Evolutionary conservation across 805 yeast species (phyloP), one percentile per base, ranked within the genome.

Genomic region (Candida insectorum): DNA sequence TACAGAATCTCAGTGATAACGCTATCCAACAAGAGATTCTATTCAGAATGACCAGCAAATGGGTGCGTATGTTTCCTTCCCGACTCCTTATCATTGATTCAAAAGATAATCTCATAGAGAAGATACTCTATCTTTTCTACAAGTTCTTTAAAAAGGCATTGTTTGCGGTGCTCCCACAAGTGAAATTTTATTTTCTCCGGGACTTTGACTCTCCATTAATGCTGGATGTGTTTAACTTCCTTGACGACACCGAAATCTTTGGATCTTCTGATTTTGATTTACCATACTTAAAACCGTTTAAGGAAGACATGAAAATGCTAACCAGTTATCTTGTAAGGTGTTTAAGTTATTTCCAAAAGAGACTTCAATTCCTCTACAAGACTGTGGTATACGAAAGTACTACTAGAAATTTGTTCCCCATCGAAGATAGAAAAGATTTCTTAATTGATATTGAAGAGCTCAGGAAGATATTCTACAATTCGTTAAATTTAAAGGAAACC

Each of bases 191-290:
- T 44, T 62, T 58, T 34, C 38, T 65, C 8, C 39, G 69, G 17
- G 71, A 65, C 44, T 64, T 65, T 39, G 69, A 62, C 39, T 48
- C 57, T 32, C 69, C 71, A 2, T 49, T 65, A 33, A 62, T 62
- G 62, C 39, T 58, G 26, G 69, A 65, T 31, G 60, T 63, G 4
- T 58, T 53, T 31, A 46, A 41, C 8, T 36, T 35, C 24, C 40
- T 44, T 14, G 39, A 49, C 15, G 65, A 56, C 31, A 36, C 36
- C 6, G 54, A 52, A 14, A 49, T 61, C 5, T 52, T 43, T 31
- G 30, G 26, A 23, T 34, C 33, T 16, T 23, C 34, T 4, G 51
- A 48, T 24, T 41, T 61, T 20, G 54, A 48, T 16, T 28, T 26
- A 13, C 52, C 54, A 33, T 18, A 47, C 16, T 23, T 51, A 6